Evolutionary conservation across 1,284 basidiomycete species (phyloP).

Genomic region (Trametes polyzona): DNA sequence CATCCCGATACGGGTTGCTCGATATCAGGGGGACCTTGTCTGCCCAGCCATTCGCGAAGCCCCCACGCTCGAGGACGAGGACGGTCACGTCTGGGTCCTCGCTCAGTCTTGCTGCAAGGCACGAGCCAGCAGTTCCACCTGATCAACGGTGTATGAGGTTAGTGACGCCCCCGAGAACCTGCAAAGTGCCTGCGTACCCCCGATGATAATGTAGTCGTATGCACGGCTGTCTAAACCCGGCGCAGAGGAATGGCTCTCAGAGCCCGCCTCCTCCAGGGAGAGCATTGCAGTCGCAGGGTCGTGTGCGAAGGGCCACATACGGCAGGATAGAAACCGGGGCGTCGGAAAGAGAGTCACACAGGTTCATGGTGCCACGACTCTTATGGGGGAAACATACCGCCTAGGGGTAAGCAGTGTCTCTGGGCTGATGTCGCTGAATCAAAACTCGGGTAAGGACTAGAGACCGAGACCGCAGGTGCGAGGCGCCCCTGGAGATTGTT

Average conservation of each 20-base stretch:
- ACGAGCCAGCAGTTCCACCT: slow-evolving; percentile 42
- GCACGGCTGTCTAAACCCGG: neutral
- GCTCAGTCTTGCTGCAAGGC: slow-evolving; percentile 39
- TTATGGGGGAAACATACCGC: no score
- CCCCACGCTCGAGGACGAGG: slow-evolving; percentile 40
- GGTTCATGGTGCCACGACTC: no score
- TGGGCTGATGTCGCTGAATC: no score
- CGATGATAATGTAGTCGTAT: slow-evolving; percentile 32
- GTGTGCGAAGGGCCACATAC: neutral
- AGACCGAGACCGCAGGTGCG: no score
- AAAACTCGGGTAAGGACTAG: no score
- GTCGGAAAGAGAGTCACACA: neutral
- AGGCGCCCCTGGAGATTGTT: no score
- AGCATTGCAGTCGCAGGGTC: neutral
- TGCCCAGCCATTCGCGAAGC: slow-evolving; percentile 37
- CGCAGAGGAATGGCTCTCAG: neutral
- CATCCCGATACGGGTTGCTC: slow-evolving; percentile 23
- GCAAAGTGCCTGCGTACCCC: slow-evolving; percentile 13
- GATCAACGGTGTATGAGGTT: neutral
- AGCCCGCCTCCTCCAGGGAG: slow-evolving; percentile 11
- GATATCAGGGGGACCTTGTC: slow-evolving; percentile 42
- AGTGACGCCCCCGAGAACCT: no score
- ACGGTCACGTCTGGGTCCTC: slow-evolving; percentile 32
- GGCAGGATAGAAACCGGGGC: neutral
- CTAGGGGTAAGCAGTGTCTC: no score